Evolutionary conservation across 2,329 filamentous ascomycete genomes (phyloP).

Genomic region (Aureobasidium sp.): DNA sequence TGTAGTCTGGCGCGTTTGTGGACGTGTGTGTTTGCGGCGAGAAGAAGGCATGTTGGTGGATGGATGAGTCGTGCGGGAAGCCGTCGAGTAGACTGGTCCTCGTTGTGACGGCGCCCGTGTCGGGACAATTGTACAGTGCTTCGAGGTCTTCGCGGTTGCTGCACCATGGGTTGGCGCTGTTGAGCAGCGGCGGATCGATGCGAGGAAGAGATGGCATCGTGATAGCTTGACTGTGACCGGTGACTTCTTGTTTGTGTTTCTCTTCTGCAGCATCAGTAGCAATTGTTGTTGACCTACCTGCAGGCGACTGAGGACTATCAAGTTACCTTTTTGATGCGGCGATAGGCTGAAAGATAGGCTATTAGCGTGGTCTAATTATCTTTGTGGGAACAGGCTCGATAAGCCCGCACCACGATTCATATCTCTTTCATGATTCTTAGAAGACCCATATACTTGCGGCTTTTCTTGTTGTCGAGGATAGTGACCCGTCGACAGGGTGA

Average conservation of each 20-base stretch:
- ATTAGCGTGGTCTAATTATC: no score
- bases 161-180: constrained; percentile 71
- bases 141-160: constrained; percentile 57
- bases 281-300: no score
- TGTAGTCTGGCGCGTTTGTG: constrained; percentile 13
- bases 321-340: no score
- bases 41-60: constrained; percentile 64
- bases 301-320: no score
- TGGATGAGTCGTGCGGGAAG: constrained; percentile 53
- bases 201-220: constrained; percentile 34
- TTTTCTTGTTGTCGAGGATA: no score
- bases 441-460: no score
- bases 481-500: no score
- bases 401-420: no score
- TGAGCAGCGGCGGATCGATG: constrained; percentile 61
- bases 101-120: constrained; percentile 68
- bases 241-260: neutral
- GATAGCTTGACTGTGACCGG: no score
- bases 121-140: constrained; percentile 52
- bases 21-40: constrained; percentile 35
- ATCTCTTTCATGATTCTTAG: no score
- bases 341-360: no score
- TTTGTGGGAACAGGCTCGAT: no score
- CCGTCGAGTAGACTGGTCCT: constrained; percentile 60
- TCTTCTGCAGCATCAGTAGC: neutral